These are phyloP conservation scores for Russula brevipes DNA, from an alignment of 768 basidiomycete genomes.

Conservation along the genomic window DNA sequence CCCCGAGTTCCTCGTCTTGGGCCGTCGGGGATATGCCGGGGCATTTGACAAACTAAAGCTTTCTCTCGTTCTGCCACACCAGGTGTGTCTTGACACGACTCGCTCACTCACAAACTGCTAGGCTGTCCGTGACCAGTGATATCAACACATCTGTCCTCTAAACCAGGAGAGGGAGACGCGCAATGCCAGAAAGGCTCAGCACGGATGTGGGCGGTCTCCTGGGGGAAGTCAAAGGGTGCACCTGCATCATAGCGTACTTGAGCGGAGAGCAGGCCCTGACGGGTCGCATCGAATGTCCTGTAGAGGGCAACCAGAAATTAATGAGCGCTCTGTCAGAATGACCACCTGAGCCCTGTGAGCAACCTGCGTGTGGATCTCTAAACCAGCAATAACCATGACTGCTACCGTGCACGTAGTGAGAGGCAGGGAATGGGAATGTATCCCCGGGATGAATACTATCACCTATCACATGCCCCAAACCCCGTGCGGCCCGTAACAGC, in stretches of 20 bases:
- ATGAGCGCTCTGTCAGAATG: constrained; percentile 84
- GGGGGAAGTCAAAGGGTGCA: constrained; percentile 72
- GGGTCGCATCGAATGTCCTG: constrained; percentile 84
- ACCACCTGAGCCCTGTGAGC: constrained; percentile 62
- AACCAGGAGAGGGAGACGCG: constrained; percentile 83
- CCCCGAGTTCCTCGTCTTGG: too few species aligned
- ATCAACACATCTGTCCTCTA: constrained; percentile 94
- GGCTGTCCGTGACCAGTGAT: constrained; percentile 93
- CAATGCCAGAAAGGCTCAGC: constrained; percentile 89
- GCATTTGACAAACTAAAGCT: too few species aligned
- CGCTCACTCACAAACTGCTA: constrained; percentile 97
- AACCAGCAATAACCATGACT: constrained; percentile 50
- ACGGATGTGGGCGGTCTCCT: constrained; percentile 87
- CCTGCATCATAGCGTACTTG: constrained; percentile 79
- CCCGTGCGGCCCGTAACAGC: too few species aligned
- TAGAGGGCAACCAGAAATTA: constrained; percentile 90
- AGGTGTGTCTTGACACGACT: constrained; percentile 97
- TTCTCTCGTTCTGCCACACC: constrained; percentile 36
- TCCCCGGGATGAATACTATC: too few species aligned
- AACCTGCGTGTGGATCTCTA: constrained; percentile 59
- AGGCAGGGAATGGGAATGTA: constrained; percentile 9
- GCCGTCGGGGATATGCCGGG: too few species aligned
- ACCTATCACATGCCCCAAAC: too few species aligned
- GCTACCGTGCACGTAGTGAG: constrained; percentile 6
- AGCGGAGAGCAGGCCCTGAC: constrained; percentile 71